Base-by-base conservation (phyloP, 176 grass and related monocot species). In the Rhynchospora pubera region DNA sequence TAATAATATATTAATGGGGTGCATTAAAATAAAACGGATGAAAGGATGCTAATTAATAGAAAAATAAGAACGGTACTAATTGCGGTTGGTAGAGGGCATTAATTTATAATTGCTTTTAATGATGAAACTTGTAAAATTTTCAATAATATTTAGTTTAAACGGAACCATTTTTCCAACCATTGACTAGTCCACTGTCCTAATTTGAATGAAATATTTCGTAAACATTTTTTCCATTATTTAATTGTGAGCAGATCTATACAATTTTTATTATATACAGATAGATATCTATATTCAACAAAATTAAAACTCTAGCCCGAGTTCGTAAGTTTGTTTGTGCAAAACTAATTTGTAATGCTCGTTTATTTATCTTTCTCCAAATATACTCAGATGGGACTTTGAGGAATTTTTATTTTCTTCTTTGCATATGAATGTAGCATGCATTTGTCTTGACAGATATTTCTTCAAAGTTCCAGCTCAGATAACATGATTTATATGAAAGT, bases 31-130 rank as follows among this genome's bases (percentile, higher is more conserved):
- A 58, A 80, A 45, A 80, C 78, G 57, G 58, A 61, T 56, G 72
- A 77, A 77, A 77, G 72, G 30, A 80, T 80, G 56, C 57, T 53
- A 46, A 80, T 80, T 59, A 61, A 62, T 61, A 59, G n/a, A 80
- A 80, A 80, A 80, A 47, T 80, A 62, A 42, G 57, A 80, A 80
- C 18, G 58, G 78, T 80, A 30, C 56, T 80, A 56, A 77, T 77
- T 55, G 72, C 50, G 72, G 72, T 77, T 77, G 72, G 72, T 77
- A 16, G 7, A 77, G 23, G 50, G 14, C 72, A 56, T 77, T 77
- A 77, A 56, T 77, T 77, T 34, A 77, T 74, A 74, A 77, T 77
- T 18, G 72, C 24, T 77, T 77, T 77, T 56, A 56, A 56, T 56
- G 24, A 77, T 19, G 12, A 77, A 56, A 77, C 24, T 32, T 32